These are phyloP conservation scores for Phyllosticta citriasiana DNA, from an alignment of 2,329 filamentous ascomycete species.

Conservation along the genomic window DNA sequence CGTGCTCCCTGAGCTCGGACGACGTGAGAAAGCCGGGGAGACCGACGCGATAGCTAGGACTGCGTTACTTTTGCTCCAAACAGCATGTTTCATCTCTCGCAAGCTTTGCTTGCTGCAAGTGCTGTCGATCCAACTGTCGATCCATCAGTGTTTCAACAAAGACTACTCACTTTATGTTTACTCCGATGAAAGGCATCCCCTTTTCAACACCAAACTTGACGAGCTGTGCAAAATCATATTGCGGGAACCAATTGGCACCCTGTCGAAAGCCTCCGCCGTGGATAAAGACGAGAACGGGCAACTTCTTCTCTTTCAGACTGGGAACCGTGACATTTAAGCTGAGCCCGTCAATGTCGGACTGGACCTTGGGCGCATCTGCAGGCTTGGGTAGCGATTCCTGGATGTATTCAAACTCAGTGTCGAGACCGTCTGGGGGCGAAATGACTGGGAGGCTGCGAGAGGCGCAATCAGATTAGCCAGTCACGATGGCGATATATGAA, in stretches of 20 bases:
- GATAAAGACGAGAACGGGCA: slow-evolving; percentile 45
- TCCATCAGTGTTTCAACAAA: neutral
- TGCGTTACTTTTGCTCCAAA: slow-evolving; percentile 5
- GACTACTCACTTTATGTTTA: slow-evolving; percentile 38
- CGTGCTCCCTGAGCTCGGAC: slow-evolving; percentile 35
- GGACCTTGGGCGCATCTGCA: slow-evolving; percentile 16
- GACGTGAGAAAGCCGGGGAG: slow-evolving; percentile 34
- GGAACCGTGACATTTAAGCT: slow-evolving; percentile 45
- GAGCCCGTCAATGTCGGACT: slow-evolving; percentile 41
- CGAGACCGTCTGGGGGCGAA: slow-evolving; percentile 30
- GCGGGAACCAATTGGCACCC: slow-evolving; percentile 44
- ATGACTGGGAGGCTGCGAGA: slow-evolving; percentile 29
- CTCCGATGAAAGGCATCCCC: slow-evolving; percentile 36
- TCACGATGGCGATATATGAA: neutral
- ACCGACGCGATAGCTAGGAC: slow-evolving; percentile 22
- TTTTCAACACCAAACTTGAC: slow-evolving; percentile 36
- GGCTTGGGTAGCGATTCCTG: slow-evolving; percentile 36
- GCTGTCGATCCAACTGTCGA: neutral
- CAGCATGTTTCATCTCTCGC: slow-evolving; percentile 14
- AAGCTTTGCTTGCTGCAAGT: slow-evolving; percentile 12
- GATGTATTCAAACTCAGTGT: slow-evolving; percentile 39
- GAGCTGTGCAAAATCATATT: slow-evolving; percentile 38
- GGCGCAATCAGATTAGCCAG: neutral
- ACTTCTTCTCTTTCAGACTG: slow-evolving; percentile 15
- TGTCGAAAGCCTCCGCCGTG: slow-evolving; percentile 43